A percentile compares a stretch with the other conserved stretches of the same genome.
phyloP scores from a whole-genome alignment of 2,329 filamentous ascomycete species.

The Colletotrichum tropicale region DNA sequence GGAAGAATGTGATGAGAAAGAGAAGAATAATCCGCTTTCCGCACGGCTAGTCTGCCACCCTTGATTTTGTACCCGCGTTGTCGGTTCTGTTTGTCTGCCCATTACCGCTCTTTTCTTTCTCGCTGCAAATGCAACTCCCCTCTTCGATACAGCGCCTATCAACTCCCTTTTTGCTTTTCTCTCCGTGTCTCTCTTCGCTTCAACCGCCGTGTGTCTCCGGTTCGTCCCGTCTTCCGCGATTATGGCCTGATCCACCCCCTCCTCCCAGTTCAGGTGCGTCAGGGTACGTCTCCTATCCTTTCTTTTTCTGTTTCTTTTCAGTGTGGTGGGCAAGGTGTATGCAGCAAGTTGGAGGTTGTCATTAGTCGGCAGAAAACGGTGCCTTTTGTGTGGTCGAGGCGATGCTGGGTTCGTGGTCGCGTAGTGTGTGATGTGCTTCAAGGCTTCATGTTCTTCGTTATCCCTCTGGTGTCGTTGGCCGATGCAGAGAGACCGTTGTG shows the following conservation, averaged over 20 bases:
- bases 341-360: neutral
- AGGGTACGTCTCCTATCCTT: neutral
- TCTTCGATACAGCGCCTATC: neutral
- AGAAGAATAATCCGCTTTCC: slow-evolving; percentile 13
- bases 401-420: slow-evolving; percentile 6
- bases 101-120: slow-evolving; percentile 4
- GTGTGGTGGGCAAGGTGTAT: neutral
- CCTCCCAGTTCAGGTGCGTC: slow-evolving; percentile 15
- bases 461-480: neutral
- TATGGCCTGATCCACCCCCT: slow-evolving; percentile 9
- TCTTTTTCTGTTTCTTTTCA: neutral
- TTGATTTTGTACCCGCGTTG: neutral
- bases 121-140: neutral
- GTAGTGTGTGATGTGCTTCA: neutral
- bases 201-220: neutral
- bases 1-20: slow-evolving; percentile 13
- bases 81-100: neutral
- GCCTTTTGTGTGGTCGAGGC: neutral
- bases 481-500: neutral
- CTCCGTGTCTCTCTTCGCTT: neutral
- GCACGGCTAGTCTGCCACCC: neutral
- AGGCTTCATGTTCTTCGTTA: slow-evolving; percentile 17
- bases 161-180: neutral
- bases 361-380: slow-evolving; percentile 3
- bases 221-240: slow-evolving; percentile 13